phyloP scores from a whole-genome alignment of 2,329 filamentous ascomycete genomes.

The Paecilomyces niveus region DNA sequence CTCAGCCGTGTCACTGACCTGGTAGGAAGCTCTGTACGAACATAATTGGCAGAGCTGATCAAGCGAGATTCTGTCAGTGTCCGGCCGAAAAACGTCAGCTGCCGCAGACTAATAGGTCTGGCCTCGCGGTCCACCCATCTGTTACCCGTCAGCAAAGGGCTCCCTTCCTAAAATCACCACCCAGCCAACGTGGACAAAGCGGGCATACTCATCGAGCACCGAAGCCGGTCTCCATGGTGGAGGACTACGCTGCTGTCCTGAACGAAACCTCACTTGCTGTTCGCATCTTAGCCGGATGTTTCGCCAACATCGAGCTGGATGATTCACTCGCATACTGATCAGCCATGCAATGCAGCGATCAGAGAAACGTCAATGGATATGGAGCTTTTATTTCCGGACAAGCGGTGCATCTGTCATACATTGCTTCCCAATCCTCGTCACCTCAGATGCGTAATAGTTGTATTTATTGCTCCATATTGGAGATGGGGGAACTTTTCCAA shows the following conservation, averaged over 20 bases:
- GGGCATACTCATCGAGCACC: conserved; percentile 52
- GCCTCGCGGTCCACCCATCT: conserved; percentile 93
- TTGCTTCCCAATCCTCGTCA: background rate
- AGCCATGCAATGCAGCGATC: conserved; percentile 16
- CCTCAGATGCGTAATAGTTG: background rate
- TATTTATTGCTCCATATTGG: background rate
- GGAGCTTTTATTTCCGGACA: background rate
- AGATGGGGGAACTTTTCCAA: background rate
- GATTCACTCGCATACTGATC: conserved; percentile 29
- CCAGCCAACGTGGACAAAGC: conserved; percentile 2
- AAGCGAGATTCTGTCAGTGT: conserved; percentile 84
- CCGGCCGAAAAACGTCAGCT: conserved; percentile 94
- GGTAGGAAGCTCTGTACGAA: conserved; percentile 86
- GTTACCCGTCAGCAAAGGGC: conserved; percentile 10
- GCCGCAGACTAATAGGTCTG: conserved; percentile 88
- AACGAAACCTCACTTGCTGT: conserved; percentile 18
- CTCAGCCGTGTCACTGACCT: conserved; percentile 43
- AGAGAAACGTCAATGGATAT: background rate
- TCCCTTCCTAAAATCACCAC: background rate
- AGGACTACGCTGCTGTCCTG: conserved; percentile 25
- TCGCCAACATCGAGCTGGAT: conserved; percentile 26
- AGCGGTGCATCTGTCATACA: background rate
- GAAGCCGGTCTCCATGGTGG: conserved; percentile 54
- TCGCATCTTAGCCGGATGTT: conserved; percentile 15
- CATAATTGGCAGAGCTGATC: conserved; percentile 94